phyloP scores from a whole-genome alignment of 352 stramenopile genomes.

The Pythium aquatile region DNA sequence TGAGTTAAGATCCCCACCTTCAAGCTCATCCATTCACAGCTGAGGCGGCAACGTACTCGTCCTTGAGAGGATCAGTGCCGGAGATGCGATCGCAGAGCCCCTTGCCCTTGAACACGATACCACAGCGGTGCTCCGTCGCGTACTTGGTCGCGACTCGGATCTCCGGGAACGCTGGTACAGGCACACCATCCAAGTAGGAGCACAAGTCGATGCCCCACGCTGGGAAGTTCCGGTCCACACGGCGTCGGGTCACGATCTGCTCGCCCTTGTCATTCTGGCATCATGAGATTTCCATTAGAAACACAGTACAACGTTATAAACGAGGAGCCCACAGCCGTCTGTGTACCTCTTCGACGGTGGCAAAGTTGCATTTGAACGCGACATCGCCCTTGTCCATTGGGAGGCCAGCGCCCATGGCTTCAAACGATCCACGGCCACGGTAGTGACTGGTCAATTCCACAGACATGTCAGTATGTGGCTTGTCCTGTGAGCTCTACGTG shows the following conservation, averaged over 20 bases:
- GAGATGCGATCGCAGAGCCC: slow-evolving; percentile 85
- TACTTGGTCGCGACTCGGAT: slow-evolving; percentile 81
- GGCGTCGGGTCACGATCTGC: slow-evolving; percentile 63
- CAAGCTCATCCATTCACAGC: background rate
- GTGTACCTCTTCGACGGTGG: slow-evolving; percentile 53
- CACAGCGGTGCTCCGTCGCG: slow-evolving; percentile 85
- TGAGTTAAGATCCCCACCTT: background rate
- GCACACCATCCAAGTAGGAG: slow-evolving; percentile 63
- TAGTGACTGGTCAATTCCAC: slow-evolving; percentile 52
- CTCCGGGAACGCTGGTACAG: slow-evolving; percentile 56
- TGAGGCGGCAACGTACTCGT: slow-evolving; percentile 51
- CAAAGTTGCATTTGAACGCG: slow-evolving; percentile 91
- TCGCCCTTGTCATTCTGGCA: slow-evolving; percentile 50
- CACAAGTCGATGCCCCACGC: slow-evolving; percentile 83
- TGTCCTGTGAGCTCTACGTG: background rate
- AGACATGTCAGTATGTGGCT: background rate
- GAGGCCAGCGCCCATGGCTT: slow-evolving; percentile 84
- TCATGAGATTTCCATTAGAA: no score
- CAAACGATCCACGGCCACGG: slow-evolving; percentile 81
- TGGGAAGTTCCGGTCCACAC: slow-evolving; percentile 84
- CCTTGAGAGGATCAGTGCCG: slow-evolving; percentile 85
- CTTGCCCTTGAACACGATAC: slow-evolving; percentile 81
- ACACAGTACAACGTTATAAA: background rate
- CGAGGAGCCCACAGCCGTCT: background rate
- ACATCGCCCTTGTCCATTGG: slow-evolving; percentile 84